Percentiles rank a stretch among this genome's conserved stretches.
Evolutionary conservation across 805 yeast species (phyloP).

Genomic region (Ogataea glucozyma): DNA sequence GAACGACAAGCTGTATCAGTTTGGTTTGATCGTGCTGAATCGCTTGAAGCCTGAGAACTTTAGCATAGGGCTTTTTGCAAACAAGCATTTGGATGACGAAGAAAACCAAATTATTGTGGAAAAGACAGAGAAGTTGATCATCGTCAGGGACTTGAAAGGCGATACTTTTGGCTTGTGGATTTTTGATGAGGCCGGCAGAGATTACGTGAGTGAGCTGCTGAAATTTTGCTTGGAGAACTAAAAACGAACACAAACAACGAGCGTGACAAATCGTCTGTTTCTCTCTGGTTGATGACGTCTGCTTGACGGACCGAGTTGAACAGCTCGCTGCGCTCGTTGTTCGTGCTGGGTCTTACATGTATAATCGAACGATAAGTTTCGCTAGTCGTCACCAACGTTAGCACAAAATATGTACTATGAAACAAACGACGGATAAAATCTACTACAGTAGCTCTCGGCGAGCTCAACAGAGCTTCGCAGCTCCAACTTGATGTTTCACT

Average conservation of each 20-base stretch:
- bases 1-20: conserved; percentile 47
- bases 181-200: conserved; percentile 67
- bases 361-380: too few species aligned
- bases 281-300: background rate
- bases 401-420: too few species aligned
- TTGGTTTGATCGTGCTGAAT: conserved; percentile 70
- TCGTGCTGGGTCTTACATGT: background rate
- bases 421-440: too few species aligned
- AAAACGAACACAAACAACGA: background rate
- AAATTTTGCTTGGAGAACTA: conserved; percentile 31
- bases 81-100: conserved; percentile 37
- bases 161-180: conserved; percentile 81
- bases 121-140: conserved; percentile 66
- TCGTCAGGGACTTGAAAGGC: conserved; percentile 64
- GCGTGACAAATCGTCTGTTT: conserved; percentile 1
- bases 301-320: background rate
- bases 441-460: too few species aligned
- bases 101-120: conserved; percentile 61
- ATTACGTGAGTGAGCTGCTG: conserved; percentile 49
- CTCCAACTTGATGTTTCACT: too few species aligned
- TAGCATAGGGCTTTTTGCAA: conserved; percentile 66
- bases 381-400: too few species aligned
- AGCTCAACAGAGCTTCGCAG: too few species aligned
- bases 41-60: conserved; percentile 69
- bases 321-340: conserved; percentile 1